Evolutionary conservation across 345 rosid species (phyloP), one percentile per base, ranked within the genome.

Genomic region (Murraya paniculata): DNA sequence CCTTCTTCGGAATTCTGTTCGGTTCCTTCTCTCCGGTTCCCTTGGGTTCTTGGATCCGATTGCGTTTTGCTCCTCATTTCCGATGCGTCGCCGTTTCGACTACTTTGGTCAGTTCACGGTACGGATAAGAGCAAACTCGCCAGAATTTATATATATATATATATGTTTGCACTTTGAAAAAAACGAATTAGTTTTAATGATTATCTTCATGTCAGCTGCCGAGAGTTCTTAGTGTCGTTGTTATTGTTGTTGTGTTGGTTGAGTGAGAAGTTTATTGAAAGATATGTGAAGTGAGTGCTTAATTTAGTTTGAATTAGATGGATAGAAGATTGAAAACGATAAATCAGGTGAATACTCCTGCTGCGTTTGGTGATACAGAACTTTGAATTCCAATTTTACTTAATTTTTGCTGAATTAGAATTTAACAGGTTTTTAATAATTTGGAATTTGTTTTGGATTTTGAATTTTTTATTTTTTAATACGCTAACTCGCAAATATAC

Each of bases 1-100:
- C 22, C 30, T 33, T 30, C 38, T 30, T 72, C 72, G 83, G 83
- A 71, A 14, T 39, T 71, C 64, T 27, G 68, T 71, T 61, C 64
- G 68, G 41, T 70, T 64, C 66, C 5, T n/a, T 10, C 30, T 27
- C 73, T 67, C 21, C 66, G 30, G 21, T 75, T 33, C 71, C 14
- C 7, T 14, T 35, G 36, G 27, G 62, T 30, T 67, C 59, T 76
- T 53, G 53, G 73, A 67, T 76, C 79, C 57, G 65, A 22, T 71
- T 50, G 18, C 11, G 22, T 21, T n/a, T 35, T 53, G 22, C 30
- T 53, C 71, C 22, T 62, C 38, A 16, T 64, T 73, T 24, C 36
- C 45, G 38, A 50, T 71, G 61, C 13, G 21, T 4, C 35, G 39
- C 21, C 61, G 74, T 71, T 71, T 70, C 60, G 39, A 4, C 10